Base-by-base conservation (phyloP, 176 grass and related monocot genomes). In the Phoenix dactylifera region DNA sequence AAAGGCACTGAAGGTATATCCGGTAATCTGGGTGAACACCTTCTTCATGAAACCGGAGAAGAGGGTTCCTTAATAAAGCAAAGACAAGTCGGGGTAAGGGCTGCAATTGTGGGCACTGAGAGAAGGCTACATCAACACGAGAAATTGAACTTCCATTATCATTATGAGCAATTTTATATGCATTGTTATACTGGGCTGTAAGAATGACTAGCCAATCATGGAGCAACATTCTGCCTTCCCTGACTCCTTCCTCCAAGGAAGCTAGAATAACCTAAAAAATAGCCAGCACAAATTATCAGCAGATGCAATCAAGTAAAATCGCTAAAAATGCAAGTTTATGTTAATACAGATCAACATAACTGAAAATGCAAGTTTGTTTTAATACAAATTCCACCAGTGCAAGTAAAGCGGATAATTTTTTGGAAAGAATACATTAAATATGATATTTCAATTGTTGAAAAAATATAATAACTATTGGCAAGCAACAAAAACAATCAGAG, bases 11-110 rank as follows among this genome's bases (percentile, higher is more conserved):
- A 51, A 98, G 74, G 68, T 88, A 98, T 76, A 98, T 85, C 69
- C 93, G 82, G 72, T 98, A 92, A 73, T 98, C 93, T 67, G 93
- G 93, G 60, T 98, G 93, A 71, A 98, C 77, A 24, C 87, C 93
- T 82, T 98, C 93, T 79, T 98, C 93, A 70, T 91, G 87, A 53
- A 92, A 81, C 19, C 78, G 78, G 60, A 98, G 87, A 72, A 98
- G 76, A 70, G 93, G 80, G 58, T 72, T 92, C 69, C 93, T 98
- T 63, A 98, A 76, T 48, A 92, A 67, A 66, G 87, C 87, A 72
- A 92, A 98, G 15, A 92, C 77, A 59, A 98, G 76, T 26, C 89
- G 78, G 66, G 93, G 93, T 64, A 98, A 2, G 54, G 69, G 73
- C 71, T 98, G 93, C 70, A 98, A 62, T 50, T 89, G 81, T 39